These are phyloP conservation scores for Mortierella sp. DNA, from an alignment of 371 early-diverging fungal genomes.

Conservation along the genomic window DNA sequence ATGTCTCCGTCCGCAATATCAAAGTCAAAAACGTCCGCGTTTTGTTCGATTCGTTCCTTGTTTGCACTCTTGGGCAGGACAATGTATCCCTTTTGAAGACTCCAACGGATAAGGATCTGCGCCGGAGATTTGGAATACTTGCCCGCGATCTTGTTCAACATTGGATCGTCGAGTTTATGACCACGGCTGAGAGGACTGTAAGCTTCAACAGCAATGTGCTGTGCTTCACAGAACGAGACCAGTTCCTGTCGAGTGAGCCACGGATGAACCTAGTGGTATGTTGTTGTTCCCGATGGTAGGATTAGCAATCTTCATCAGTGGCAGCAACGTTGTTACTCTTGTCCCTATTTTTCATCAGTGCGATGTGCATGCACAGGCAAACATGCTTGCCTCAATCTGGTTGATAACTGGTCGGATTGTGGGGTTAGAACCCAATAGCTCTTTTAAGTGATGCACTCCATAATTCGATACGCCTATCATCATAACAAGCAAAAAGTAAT, in stretches of 20 bases:
- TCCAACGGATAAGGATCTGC: conserved; percentile 62
- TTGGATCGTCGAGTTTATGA: conserved; percentile 58
- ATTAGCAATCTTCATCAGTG: not conserved
- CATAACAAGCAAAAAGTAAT: conserved; percentile 14
- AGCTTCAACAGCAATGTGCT: conserved; percentile 66
- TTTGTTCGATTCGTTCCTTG: conserved; percentile 62
- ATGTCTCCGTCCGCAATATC: conserved; percentile 66
- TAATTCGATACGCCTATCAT: conserved; percentile 82
- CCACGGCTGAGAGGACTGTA: conserved; percentile 69
- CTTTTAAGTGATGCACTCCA: conserved; percentile 67
- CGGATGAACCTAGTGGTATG: conserved; percentile 58
- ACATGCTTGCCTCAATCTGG: conserved; percentile 75
- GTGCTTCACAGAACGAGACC: conserved; percentile 57
- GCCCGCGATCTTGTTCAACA: conserved; percentile 58
- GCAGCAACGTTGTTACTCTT: too few species aligned
- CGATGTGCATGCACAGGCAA: too few species aligned
- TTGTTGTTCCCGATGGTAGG: too few species aligned
- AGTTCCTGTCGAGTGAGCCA: conserved; percentile 60
- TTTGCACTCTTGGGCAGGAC: conserved; percentile 68
- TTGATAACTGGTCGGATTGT: conserved; percentile 76
- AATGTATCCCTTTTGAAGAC: conserved; percentile 61
- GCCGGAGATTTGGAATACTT: conserved; percentile 61
- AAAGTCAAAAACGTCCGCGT: conserved; percentile 66
- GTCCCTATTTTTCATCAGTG: too few species aligned
- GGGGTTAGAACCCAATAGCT: conserved; percentile 66